Evolutionary conservation across 768 basidiomycete species (phyloP).

Genomic region (Multifurca ochricompacta): DNA sequence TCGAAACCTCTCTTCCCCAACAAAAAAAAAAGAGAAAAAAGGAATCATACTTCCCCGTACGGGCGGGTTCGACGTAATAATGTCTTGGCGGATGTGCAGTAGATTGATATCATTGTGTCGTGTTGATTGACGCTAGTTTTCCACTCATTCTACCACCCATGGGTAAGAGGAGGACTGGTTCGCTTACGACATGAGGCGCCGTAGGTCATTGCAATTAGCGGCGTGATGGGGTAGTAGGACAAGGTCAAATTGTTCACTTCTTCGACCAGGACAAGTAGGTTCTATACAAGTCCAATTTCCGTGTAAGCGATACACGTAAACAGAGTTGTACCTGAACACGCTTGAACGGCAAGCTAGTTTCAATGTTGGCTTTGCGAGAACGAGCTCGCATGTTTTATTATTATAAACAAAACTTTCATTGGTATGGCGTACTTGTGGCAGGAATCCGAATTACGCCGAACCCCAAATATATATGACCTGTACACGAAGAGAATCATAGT

Average conservation of each 20-base stretch:
- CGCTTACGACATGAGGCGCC: slow-evolving; percentile 5
- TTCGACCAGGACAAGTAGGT: too few species aligned
- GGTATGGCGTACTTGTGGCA: too few species aligned
- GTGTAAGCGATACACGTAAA: background rate
- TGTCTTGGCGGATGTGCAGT: background rate
- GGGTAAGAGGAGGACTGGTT: background rate
- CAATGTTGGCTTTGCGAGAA: too few species aligned
- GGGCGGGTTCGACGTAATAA: background rate
- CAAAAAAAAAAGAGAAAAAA: background rate
- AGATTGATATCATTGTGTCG: background rate
- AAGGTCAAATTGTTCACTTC: background rate
- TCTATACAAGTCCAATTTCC: too few species aligned
- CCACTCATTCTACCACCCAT: background rate
- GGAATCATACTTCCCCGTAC: background rate
- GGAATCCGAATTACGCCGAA: too few species aligned
- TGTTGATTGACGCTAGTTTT: background rate
- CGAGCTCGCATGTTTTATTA: too few species aligned
- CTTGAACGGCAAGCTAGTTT: too few species aligned
- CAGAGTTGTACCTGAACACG: too few species aligned
- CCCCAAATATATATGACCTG: too few species aligned
- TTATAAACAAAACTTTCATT: too few species aligned
- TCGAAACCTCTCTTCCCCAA: too few species aligned
- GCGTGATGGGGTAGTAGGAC: background rate
- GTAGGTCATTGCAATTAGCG: background rate
- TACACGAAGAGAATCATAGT: too few species aligned